These are phyloP conservation scores for Eudorina sp. DNA, from an alignment of 139 green algal genomes.

Conservation along the genomic window DNA sequence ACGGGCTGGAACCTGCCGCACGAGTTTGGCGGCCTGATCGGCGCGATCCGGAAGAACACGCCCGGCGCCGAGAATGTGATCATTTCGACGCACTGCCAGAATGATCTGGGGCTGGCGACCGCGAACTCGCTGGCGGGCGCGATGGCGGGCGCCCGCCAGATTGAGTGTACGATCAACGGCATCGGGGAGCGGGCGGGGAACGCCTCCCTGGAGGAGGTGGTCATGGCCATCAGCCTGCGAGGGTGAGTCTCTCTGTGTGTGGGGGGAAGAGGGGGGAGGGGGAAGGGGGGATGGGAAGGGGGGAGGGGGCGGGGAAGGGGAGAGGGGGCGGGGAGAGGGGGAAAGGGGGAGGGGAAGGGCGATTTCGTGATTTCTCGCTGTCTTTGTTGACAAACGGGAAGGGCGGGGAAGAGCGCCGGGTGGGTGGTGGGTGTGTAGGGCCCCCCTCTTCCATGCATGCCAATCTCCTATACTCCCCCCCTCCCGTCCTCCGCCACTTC, in stretches of 20 bases:
- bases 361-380: no score
- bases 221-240: slow-evolving; percentile 91
- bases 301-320: background rate
- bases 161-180: slow-evolving; percentile 99
- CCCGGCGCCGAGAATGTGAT: slow-evolving; percentile 85
- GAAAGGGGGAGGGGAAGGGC: no score
- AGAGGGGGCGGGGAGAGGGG: background rate
- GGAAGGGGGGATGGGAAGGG: background rate
- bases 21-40: slow-evolving; percentile 96
- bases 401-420: no score
- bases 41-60: slow-evolving; percentile 90
- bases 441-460: no score
- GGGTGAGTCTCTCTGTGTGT: slow-evolving; percentile 63
- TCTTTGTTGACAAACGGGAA: no score
- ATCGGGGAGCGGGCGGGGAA: slow-evolving; percentile 99
- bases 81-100: slow-evolving; percentile 99
- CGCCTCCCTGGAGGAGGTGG: slow-evolving; percentile 96
- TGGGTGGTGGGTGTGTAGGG: no score
- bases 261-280: background rate
- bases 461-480: no score
- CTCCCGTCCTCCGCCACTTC: no score
- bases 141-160: slow-evolving; percentile 80
- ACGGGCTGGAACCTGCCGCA: slow-evolving; percentile 92
- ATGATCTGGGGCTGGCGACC: slow-evolving; percentile 97
- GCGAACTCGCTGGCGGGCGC: slow-evolving; percentile 95